phyloP scores from a whole-genome alignment of 495 filamentous ascomycete genomes.

The Tuber magnatum region DNA sequence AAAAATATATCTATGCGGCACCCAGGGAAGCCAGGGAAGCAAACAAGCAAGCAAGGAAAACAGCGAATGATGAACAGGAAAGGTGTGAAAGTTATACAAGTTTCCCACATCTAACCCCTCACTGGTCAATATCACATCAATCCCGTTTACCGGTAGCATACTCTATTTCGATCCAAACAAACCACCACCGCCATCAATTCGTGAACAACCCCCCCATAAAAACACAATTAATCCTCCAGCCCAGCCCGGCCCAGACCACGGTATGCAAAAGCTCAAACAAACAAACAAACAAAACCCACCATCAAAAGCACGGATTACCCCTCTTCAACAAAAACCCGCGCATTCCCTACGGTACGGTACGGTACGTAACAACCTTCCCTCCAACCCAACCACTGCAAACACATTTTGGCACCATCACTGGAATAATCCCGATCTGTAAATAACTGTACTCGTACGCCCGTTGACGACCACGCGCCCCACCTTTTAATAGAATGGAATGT shows the following conservation, averaged over 20 bases:
- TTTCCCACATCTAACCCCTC: too few species aligned
- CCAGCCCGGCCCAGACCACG: background rate
- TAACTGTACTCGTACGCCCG: background rate
- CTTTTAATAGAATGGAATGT: background rate
- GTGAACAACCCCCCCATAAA: too few species aligned
- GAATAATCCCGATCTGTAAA: too few species aligned
- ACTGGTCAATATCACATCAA: background rate
- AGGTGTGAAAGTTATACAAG: too few species aligned
- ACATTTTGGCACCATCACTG: too few species aligned
- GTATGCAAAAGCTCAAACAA: constrained; percentile 28
- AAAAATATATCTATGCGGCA: background rate
- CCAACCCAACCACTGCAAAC: too few species aligned
- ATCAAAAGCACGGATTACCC: constrained; percentile 43
- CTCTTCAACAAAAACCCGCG: too few species aligned
- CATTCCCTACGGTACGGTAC: too few species aligned
- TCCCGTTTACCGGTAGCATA: too few species aligned
- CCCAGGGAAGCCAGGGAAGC: background rate
- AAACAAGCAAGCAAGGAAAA: background rate
- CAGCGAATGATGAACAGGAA: too few species aligned
- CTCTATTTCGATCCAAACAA: background rate
- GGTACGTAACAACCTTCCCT: too few species aligned
- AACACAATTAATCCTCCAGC: background rate
- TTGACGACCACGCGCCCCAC: background rate
- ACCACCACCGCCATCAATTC: background rate
- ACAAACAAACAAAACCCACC: constrained; percentile 47